Evolutionary conservation across 176 grass and related monocot genomes (phyloP), one percentile per base, ranked within the genome.

Genomic region (Miscanthus lutarioriparius): DNA sequence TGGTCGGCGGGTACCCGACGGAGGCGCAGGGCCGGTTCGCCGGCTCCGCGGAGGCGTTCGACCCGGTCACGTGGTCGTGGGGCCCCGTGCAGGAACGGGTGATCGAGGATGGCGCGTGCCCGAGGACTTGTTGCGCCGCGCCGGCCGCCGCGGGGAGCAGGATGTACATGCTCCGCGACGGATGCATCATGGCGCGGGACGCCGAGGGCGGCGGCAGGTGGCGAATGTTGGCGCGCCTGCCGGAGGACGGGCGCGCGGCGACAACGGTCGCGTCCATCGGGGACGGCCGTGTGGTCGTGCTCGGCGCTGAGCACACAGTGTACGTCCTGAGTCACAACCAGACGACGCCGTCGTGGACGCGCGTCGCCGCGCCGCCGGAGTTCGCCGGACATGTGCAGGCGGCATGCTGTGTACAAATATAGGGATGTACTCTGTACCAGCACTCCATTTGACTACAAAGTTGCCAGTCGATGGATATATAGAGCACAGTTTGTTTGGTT

Each of bases 371-470:
- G 45, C 84, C 84, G 11, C 48, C 10, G 30, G 91, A 88, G 62
- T 97, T 90, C 64, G 83, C 88, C 45, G 92, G 92, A 13, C 72
- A 93, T 64, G 87, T 91, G 40, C 91, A 97, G 51, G 87, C 79
- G 0, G 81, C 86, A 1, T 95, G 90, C 79, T 91, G 79, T 73
- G 64, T 92, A 22, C 70, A 36, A 22, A 86, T 64, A 51, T 94
- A 25, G 20, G 25, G 56, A 1, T 23, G 56, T 23, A 19, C 49
- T 53, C 16, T 53, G 17, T 20, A 53, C 17, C 5, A 20, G 2
- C 10, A 10, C 23, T 25, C 10, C 59, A 14, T 63, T 63, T 63
- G 59, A 9, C 23, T 13, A 2, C 1, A 63, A 11, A 12, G 22
- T 63, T 63, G 59, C 27, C 59, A 12, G 4, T 26, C n/a, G 3